Percentiles rank a stretch among this genome's conserved stretches.
Evolutionary conservation across 2,329 filamentous ascomycete genomes (phyloP).

Genomic region (Pseudogymnoascus sp.): DNA sequence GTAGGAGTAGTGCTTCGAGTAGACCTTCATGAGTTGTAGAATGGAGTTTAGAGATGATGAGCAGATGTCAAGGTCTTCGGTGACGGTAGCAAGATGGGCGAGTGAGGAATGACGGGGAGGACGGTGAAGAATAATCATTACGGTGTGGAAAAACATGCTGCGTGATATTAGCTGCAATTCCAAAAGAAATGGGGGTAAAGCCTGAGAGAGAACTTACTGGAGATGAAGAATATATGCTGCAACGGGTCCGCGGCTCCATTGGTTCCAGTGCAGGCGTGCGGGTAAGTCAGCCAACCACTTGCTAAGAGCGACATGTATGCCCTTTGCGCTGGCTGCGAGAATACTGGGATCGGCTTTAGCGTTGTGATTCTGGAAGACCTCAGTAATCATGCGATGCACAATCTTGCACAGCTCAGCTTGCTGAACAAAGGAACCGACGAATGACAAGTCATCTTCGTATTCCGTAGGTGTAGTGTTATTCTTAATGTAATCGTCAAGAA

Average conservation of each 20-base stretch:
- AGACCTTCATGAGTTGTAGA: conserved; percentile 38
- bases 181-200: background rate
- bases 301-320: conserved; percentile 40
- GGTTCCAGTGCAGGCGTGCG: conserved; percentile 42
- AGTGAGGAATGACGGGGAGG: conserved; percentile 39
- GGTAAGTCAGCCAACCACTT: conserved; percentile 41
- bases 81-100: conserved; percentile 33
- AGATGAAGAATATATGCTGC: conserved; percentile 41
- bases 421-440: conserved; percentile 40
- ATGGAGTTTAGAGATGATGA: conserved; percentile 42
- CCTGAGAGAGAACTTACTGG: conserved; percentile 27
- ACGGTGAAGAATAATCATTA: conserved; percentile 45
- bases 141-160: conserved; percentile 41
- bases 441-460: conserved; percentile 39
- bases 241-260: conserved; percentile 41
- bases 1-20: conserved; percentile 37
- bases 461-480: conserved; percentile 37
- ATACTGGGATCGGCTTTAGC: conserved; percentile 35
- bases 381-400: conserved; percentile 42
- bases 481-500: conserved; percentile 42
- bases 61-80: conserved; percentile 42
- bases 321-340: conserved; percentile 36
- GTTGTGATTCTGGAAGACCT: conserved; percentile 42
- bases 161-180: background rate
- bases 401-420: conserved; percentile 43